These are phyloP conservation scores for Cystobasidium tubakii DNA, from an alignment of 768 basidiomycete species.

Conservation along the genomic window DNA sequence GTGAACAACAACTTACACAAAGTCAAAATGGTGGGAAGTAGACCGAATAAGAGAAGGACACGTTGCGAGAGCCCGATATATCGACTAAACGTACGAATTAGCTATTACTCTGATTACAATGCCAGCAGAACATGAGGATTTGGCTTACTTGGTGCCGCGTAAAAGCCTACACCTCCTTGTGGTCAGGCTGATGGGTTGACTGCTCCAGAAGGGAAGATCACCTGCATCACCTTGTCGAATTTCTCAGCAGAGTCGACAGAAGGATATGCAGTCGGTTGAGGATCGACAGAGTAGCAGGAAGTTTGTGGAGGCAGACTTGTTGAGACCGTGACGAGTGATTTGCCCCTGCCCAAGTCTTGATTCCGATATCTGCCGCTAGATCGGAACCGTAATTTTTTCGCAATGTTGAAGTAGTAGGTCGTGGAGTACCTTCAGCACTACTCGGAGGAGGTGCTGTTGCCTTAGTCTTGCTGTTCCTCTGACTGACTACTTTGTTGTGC, in stretches of 20 bases:
- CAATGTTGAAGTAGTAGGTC: slow-evolving; percentile 9
- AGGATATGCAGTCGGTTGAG: slow-evolving; percentile 21
- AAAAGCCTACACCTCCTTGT: slow-evolving; percentile 44
- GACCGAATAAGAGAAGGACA: slow-evolving; percentile 44
- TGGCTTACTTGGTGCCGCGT: slow-evolving; percentile 39
- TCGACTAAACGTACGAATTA: slow-evolving; percentile 28
- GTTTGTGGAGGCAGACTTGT: slow-evolving; percentile 13
- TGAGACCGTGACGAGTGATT: slow-evolving; percentile 20
- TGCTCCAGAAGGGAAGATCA: slow-evolving; percentile 40
- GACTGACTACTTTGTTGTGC: background rate
- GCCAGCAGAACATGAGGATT: background rate
- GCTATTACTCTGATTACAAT: background rate
- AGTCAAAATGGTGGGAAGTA: slow-evolving; percentile 46
- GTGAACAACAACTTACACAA: slow-evolving; percentile 40
- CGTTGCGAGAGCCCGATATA: slow-evolving; percentile 40
- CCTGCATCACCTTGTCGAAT: slow-evolving; percentile 38
- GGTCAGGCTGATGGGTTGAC: slow-evolving; percentile 38
- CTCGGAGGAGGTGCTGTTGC: background rate
- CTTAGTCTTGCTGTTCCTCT: background rate
- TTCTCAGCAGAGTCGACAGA: background rate
- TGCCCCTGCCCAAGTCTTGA: slow-evolving; percentile 37
- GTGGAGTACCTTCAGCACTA: background rate
- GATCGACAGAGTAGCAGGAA: background rate
- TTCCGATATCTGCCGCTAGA: slow-evolving; percentile 23
- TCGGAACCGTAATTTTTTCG: background rate